Evolutionary conservation across 176 grass and related monocot genomes (phyloP).

Genomic region (Olyra latifolia): DNA sequence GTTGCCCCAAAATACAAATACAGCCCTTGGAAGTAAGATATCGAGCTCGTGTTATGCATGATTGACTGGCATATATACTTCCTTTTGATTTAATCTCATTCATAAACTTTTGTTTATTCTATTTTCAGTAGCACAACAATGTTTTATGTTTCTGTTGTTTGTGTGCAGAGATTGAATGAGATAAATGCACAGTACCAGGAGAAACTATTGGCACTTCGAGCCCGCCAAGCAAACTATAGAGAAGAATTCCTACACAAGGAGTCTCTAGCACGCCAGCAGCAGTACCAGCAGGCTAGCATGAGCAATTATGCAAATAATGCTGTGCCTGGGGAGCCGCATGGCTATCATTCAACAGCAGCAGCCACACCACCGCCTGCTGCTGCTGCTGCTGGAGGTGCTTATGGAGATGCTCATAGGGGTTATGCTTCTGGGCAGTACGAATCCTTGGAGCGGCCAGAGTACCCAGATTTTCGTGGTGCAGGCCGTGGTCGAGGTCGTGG

Average conservation of each 20-base stretch:
- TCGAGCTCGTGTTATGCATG: neutral
- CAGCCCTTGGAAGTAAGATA: neutral
- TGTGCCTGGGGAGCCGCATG: conserved; percentile 36
- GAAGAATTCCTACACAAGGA: conserved; percentile 86
- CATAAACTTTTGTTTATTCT: conserved; percentile 1
- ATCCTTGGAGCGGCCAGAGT: conserved; percentile 46
- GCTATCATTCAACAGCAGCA: conserved; percentile 39
- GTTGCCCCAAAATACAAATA: neutral
- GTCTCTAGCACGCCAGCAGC: conserved; percentile 67
- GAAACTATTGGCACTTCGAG: conserved; percentile 66
- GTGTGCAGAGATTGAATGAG: conserved; percentile 78
- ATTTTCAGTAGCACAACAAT: neutral
- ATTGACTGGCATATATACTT: neutral
- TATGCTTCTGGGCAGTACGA: conserved; percentile 57
- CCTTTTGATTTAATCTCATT: neutral
- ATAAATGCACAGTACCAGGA: conserved; percentile 78
- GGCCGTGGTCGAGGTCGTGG: conserved; percentile 54
- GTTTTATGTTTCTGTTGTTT: conserved; percentile 28
- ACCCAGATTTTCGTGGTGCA: conserved; percentile 46
- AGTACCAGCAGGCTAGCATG: conserved; percentile 75
- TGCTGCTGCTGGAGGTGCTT: conserved; percentile 37
- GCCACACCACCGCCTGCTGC: conserved; percentile 1
- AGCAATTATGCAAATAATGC: conserved; percentile 52
- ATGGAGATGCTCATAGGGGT: conserved; percentile 51
- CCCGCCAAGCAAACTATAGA: conserved; percentile 62